phyloP scores from a whole-genome alignment of 108 stramenopile species.

The Pseudonitzschia pungens region DNA sequence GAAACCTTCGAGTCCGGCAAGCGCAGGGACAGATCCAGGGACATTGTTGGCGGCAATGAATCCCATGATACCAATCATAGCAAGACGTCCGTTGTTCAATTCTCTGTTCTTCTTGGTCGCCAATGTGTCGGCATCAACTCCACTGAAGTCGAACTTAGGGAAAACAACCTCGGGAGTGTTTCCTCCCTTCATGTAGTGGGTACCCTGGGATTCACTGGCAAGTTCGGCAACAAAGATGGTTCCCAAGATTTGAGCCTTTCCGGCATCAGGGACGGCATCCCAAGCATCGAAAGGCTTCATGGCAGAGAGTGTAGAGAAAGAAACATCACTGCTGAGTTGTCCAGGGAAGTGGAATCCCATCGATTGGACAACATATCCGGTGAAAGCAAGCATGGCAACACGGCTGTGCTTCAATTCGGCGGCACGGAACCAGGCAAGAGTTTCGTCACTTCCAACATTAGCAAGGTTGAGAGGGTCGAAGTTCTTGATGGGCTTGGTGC shows the following conservation, averaged over 20 bases:
- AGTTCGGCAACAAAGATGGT: constrained; percentile 81
- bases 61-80: constrained; percentile 83
- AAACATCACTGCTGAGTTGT: constrained; percentile 58
- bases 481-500: constrained; percentile 58
- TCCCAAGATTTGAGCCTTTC: constrained; percentile 81
- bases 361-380: constrained; percentile 78
- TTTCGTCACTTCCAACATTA: constrained; percentile 62
- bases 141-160: constrained; percentile 83
- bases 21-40: constrained; percentile 68
- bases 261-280: constrained; percentile 79
- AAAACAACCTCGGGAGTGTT: constrained; percentile 72
- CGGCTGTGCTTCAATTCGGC: constrained; percentile 86
- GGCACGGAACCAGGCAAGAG: constrained; percentile 81
- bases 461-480: constrained; percentile 80
- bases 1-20: constrained; percentile 56
- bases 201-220: constrained; percentile 58
- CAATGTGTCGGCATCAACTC: constrained; percentile 59
- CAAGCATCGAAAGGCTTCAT: constrained; percentile 85
- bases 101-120: constrained; percentile 58
- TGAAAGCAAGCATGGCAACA: constrained; percentile 84
- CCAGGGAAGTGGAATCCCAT: constrained; percentile 83
- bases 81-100: constrained; percentile 65
- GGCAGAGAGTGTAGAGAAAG: constrained; percentile 68
- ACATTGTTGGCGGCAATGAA: constrained; percentile 69
- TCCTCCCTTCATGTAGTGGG: constrained; percentile 89